Evolutionary conservation across 202 grass and related monocot genomes (phyloP).

Genomic region (Brachypodium distachyon): DNA sequence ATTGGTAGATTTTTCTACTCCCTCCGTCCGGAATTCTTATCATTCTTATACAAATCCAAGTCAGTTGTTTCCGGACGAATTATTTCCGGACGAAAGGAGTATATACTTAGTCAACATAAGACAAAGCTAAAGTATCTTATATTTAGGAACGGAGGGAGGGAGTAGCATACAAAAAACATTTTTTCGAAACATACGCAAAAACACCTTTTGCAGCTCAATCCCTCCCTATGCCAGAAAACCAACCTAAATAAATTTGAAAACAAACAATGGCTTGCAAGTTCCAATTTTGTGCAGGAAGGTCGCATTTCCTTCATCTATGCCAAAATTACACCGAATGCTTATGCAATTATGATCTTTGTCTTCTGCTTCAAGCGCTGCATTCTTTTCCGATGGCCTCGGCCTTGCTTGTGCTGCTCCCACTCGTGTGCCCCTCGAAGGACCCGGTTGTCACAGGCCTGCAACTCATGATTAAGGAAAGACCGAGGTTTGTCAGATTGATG

Average conservation of each 20-base stretch:
- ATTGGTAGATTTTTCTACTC: no score
- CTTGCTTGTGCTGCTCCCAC: slow-evolving; percentile 89
- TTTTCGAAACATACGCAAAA: no score
- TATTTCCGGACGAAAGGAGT: no score
- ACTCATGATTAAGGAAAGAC: slow-evolving; percentile 1
- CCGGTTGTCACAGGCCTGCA: slow-evolving; percentile 72
- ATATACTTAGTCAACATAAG: no score
- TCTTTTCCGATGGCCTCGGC: slow-evolving; percentile 65
- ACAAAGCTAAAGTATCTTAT: no score
- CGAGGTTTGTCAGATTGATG: not conserved
- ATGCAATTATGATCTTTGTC: not conserved
- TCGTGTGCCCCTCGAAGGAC: slow-evolving; percentile 71
- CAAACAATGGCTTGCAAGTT: not conserved
- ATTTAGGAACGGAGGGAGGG: no score
- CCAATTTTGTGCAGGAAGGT: not conserved
- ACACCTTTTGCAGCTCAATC: no score
- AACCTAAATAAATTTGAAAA: not conserved
- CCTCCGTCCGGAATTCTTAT: no score
- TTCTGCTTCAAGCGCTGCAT: slow-evolving; percentile 50
- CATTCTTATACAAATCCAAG: no score
- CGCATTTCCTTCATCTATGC: not conserved
- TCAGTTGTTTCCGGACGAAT: no score
- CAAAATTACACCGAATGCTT: not conserved
- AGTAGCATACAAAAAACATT: no score
- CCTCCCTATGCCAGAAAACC: not conserved